Conservation (phyloP, 176 grass and related monocot species). For the Chloris gayana region DNA sequence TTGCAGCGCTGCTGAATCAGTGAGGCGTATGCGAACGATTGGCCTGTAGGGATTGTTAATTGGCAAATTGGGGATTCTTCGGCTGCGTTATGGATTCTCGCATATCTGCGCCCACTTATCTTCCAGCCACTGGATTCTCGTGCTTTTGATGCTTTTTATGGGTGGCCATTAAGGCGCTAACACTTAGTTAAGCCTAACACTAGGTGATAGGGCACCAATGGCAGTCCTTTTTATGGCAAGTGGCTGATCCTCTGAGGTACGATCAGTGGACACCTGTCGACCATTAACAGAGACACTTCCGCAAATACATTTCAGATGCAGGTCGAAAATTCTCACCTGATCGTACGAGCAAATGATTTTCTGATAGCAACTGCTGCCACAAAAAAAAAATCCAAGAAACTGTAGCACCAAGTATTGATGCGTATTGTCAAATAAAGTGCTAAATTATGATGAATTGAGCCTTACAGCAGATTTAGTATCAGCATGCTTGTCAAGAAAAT, state of each 20-base stretch:
- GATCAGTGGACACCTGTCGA: conserved; percentile 21
- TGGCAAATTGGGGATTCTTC: conserved; percentile 30
- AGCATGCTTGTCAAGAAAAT: neutral
- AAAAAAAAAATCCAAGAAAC: neutral
- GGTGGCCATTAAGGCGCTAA: conserved; percentile 48
- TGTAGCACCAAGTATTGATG: neutral
- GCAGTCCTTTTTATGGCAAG: conserved; percentile 2
- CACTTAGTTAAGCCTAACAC: conserved; percentile 35
- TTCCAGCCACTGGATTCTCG: conserved; percentile 41
- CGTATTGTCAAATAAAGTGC: neutral
- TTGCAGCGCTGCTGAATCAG: conserved; percentile 16
- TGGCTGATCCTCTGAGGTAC: conserved; percentile 31
- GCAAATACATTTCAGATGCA: neutral
- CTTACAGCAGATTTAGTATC: too few relatives aligned
- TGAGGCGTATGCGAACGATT: neutral
- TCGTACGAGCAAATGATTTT: neutral
- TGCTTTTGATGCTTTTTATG: conserved; percentile 45
- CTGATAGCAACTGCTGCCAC: neutral
- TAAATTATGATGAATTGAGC: neutral
- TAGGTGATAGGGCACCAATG: conserved; percentile 23
- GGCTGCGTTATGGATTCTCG: conserved; percentile 32
- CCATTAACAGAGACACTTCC: neutral
- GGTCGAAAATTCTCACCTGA: neutral
- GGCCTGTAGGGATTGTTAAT: conserved; percentile 32
- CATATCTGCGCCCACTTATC: conserved; percentile 52